Conservation (phyloP, 768 basidiomycete species). For the Hygrophorus russula region DNA sequence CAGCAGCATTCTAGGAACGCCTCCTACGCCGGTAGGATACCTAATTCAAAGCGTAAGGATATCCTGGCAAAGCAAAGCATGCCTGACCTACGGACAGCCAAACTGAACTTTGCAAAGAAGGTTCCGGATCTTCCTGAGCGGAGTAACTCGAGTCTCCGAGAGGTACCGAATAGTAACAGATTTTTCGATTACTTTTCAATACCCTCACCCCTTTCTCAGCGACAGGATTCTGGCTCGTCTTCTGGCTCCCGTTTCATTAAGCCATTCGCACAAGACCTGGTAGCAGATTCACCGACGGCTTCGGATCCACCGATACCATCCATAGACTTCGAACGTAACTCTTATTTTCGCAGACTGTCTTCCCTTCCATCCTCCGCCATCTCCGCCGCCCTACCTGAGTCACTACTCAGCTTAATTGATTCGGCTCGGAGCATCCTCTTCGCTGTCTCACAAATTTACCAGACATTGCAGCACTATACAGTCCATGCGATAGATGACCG, state of each 20-base stretch:
- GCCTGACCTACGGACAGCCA: constrained; percentile 64
- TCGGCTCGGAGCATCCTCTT: constrained; percentile 90
- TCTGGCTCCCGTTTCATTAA: constrained; percentile 15
- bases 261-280: constrained; percentile 18
- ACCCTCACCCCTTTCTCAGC: constrained; percentile 28
- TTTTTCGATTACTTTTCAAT: constrained; percentile 21
- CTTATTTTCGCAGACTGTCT: constrained; percentile 91
- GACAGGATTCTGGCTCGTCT: constrained; percentile 37
- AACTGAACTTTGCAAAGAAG: constrained; percentile 24
- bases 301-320: constrained; percentile 40
- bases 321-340: constrained; percentile 73
- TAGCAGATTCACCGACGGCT: constrained; percentile 13
- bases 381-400: constrained; percentile 55
- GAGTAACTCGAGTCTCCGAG: constrained; percentile 3
- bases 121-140: constrained; percentile 14
- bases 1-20: constrained; percentile 37
- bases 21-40: constrained; percentile 33
- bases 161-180: constrained; percentile 5
- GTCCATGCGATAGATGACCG: constrained; percentile 76
- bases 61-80: constrained; percentile 68
- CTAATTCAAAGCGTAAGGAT: constrained; percentile 20
- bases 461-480: constrained; percentile 80
- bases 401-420: constrained; percentile 66
- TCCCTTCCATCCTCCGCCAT: constrained; percentile 52
- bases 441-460: constrained; percentile 83